Evolutionary conservation across 805 yeast species (phyloP).

Genomic region (Hanseniaspora meyeri): DNA sequence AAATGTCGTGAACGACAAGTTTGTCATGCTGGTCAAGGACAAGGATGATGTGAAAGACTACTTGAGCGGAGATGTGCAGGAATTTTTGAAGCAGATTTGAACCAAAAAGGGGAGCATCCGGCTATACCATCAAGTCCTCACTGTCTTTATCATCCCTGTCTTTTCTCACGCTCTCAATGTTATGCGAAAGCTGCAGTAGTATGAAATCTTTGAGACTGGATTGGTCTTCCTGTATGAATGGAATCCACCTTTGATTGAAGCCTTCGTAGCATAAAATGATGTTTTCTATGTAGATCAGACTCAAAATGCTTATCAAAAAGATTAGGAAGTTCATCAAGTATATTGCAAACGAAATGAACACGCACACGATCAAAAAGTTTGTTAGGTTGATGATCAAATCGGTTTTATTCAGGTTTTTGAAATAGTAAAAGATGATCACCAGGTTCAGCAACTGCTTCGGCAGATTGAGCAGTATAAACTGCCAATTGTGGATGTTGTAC

Average conservation of each 20-base stretch:
- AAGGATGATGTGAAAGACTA: background rate
- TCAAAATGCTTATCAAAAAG: background rate
- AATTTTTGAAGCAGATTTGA: background rate
- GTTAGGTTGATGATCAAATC: background rate
- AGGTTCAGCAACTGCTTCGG: constrained; percentile 4
- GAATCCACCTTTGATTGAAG: constrained; percentile 7
- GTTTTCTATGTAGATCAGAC: constrained; percentile 5
- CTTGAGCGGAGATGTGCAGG: background rate
- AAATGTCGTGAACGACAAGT: background rate
- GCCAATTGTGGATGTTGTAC: constrained; percentile 10
- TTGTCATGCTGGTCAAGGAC: constrained; percentile 10
- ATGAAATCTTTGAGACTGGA: constrained; percentile 1
- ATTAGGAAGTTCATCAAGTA: background rate
- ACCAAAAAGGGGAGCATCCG: background rate
- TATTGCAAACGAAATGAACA: background rate
- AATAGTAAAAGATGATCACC: background rate
- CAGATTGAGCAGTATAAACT: background rate
- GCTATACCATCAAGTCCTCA: background rate
- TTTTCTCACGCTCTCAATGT: background rate
- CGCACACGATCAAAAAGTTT: background rate
- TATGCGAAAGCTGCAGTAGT: background rate
- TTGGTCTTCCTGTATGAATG: background rate
- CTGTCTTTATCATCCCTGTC: background rate
- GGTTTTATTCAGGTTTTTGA: background rate
- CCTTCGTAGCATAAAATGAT: background rate